Evolutionary conservation across 225 moss, liverwort and hornwort genomes (phyloP), one percentile per base, ranked within the genome.

Genomic region (Pseudisothecium myosuroides): DNA sequence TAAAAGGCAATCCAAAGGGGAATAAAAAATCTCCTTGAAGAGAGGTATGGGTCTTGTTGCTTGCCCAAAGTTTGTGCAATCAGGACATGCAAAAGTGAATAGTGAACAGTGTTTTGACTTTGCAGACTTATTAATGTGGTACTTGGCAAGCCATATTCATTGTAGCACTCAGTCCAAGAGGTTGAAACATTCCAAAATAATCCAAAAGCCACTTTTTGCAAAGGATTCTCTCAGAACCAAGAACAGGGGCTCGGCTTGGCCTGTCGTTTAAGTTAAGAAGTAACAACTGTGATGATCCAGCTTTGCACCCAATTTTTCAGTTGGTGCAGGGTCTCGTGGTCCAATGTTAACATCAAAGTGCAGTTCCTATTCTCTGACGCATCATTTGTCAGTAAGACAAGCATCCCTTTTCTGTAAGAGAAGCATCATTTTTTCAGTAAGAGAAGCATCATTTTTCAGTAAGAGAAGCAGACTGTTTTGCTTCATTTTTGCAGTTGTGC

Each of bases 21-120:
- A n/a, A n/a, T n/a, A n/a, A 34, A 34, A 14, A 68, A 8, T 23
- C 15, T 26, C 10, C 27, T 43, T 43, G 10, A 16, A 16, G 43
- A 7, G 5, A 5, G 2, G 0, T 41, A 6, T 11, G 1, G 21
- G 3, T n/a, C 4, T 28, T 43, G 9, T 28, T 27, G 27, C 16
- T 72, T 43, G 27, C 0, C 6, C 4, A 43, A 72, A 17, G 27
- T 28, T 17, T 72, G 1, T 28, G 3, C 9, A 9, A 13, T 28
- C 0, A 6, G 0, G 17, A 72, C 28, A 43, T 72, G 27, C 43
- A 43, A 72, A 27, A 43, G 72, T 43, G 10, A 24, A 41, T 36
- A 66, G 19, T 66, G 65, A 20, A 21, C 41, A 26, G 26, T 43
- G 28, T 5, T 43, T 16, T 16, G 3, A 72, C 43, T 43, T 72